Evolutionary conservation across 495 filamentous ascomycete genomes (phyloP), one percentile per base, ranked within the genome.

Genomic region (Aspergillus affinis): DNA sequence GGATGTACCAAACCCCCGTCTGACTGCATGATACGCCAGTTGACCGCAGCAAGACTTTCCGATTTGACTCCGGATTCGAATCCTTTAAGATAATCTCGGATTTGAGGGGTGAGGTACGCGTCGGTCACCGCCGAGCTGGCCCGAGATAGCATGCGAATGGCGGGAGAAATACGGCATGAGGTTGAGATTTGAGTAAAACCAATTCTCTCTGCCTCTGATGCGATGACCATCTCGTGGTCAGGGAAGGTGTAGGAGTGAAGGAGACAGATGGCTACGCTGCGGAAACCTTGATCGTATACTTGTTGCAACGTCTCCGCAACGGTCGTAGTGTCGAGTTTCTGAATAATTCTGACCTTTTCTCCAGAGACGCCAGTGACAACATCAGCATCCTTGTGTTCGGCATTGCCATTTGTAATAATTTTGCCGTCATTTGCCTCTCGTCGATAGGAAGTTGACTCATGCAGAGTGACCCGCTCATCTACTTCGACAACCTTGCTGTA

Each of bases 51-150:
- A n/a, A n/a, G n/a, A n/a, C n/a, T n/a, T 57, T 83, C 80, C 41
- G 83, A 76, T 0, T 70, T 75, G 2, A 86, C 60, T 0, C 77
- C 81, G n/a, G 79, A 82, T 59, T 81, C 72, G 62, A 98, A 97
- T 2, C 92, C 93, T 27, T 86, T 81, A 64, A 98, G 94, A 70
- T 98, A 98, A 70, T 92, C 91, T 70, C 91, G 92, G 67, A 98
- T 98, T 8, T 92, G 90, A 0, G 94, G 94, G 2, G 94, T 98
- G 4, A 98, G 82, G 69, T 98, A 98, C 5, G 94, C 94, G 76
- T 98, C 94, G 6, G 93, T 94, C 26, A 91, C 94, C 10, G 94
- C 90, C 17, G 91, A 96, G 8, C 92, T 97, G 12, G 91, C 93
- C 54, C 94, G 80, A 26, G 93, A 89, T 30, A 83, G 79, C 36